phyloP scores from a whole-genome alignment of 1,139 yeast genomes.

The Suhomyces coccinellae region DNA sequence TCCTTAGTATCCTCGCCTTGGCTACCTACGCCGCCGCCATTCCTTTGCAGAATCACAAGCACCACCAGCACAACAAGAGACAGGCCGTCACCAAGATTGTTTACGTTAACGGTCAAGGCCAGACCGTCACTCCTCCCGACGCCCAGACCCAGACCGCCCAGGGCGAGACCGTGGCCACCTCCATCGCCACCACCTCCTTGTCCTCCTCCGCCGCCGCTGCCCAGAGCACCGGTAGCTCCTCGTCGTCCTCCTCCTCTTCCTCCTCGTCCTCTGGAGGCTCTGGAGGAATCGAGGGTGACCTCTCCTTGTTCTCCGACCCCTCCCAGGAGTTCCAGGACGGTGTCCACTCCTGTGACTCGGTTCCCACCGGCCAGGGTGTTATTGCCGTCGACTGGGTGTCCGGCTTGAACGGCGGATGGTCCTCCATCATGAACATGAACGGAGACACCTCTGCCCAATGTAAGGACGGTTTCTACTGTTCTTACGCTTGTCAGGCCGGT shows the following conservation, averaged over 20 bases:
- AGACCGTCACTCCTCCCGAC: slow-evolving; percentile 20
- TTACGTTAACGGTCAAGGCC: slow-evolving; percentile 20
- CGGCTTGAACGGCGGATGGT: slow-evolving; percentile 67
- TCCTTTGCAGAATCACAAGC: slow-evolving; percentile 18
- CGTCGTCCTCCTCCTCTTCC: slow-evolving; percentile 14
- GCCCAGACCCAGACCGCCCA: slow-evolving; percentile 13
- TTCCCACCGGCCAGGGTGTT: slow-evolving; percentile 77
- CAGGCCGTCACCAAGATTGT: slow-evolving; percentile 20
- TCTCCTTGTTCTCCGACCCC: slow-evolving; percentile 53
- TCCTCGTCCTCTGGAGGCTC: slow-evolving; percentile 18
- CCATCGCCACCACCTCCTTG: slow-evolving; percentile 12
- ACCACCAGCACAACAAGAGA: slow-evolving; percentile 21
- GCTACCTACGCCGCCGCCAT: slow-evolving; percentile 22
- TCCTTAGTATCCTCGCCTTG: slow-evolving; percentile 21
- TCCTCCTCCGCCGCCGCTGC: slow-evolving; percentile 26
- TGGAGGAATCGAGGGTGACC: slow-evolving; percentile 55
- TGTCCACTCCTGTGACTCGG: slow-evolving; percentile 55
- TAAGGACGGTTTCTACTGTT: slow-evolving; percentile 75
- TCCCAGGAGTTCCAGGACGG: slow-evolving; percentile 61
- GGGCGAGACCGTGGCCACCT: slow-evolving; percentile 11
- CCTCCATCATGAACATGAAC: slow-evolving; percentile 64
- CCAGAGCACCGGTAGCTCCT: slow-evolving; percentile 18
- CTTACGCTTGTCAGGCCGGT: slow-evolving; percentile 87
- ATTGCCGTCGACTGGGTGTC: slow-evolving; percentile 55
- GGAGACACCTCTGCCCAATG: slow-evolving; percentile 70